Evolutionary conservation across 768 basidiomycete genomes (phyloP).

Genomic region (Cyclocybe cylindracea): DNA sequence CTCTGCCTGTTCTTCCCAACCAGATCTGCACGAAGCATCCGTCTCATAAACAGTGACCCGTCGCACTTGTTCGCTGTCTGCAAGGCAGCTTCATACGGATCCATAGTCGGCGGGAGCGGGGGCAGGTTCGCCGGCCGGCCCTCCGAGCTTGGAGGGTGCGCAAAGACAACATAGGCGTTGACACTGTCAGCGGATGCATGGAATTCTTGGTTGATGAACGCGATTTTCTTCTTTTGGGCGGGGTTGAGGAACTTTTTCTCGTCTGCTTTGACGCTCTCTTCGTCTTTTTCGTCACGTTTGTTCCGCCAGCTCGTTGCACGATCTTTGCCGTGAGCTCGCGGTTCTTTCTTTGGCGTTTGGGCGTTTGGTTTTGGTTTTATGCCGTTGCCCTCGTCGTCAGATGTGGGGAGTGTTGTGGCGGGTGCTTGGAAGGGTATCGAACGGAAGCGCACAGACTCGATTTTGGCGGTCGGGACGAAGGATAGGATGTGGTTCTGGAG

Average conservation of each 20-base stretch:
- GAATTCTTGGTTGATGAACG: constrained; percentile 92
- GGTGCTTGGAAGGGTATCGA: constrained; percentile 89
- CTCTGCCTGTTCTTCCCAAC: constrained; percentile 36
- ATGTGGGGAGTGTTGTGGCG: constrained; percentile 59
- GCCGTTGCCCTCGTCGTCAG: constrained; percentile 33
- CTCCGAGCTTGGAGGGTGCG: constrained; percentile 52
- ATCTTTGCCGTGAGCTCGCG: constrained; percentile 53
- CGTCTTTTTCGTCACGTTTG: constrained; percentile 42
- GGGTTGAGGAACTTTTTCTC: constrained; percentile 75
- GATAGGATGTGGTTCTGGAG: constrained; percentile 77
- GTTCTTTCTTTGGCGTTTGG: constrained; percentile 23
- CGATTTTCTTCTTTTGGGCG: constrained; percentile 88
- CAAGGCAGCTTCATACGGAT: constrained; percentile 72
- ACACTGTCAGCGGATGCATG: constrained; percentile 75
- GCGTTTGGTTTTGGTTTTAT: constrained; percentile 29
- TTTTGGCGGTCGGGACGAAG: constrained; percentile 71
- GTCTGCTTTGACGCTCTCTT: constrained; percentile 42
- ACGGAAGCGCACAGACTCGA: constrained; percentile 93
- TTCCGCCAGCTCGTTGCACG: constrained; percentile 63
- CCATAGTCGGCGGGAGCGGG: constrained; percentile 47
- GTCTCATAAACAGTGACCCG: constrained; percentile 72
- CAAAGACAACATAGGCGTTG: constrained; percentile 92
- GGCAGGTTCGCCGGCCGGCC: constrained; percentile 51
- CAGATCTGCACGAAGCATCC: constrained; percentile 78
- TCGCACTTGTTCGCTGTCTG: constrained; percentile 62